Base-by-base conservation (phyloP, 106 monocot species). In the Dendrobium chrysotoxum region DNA sequence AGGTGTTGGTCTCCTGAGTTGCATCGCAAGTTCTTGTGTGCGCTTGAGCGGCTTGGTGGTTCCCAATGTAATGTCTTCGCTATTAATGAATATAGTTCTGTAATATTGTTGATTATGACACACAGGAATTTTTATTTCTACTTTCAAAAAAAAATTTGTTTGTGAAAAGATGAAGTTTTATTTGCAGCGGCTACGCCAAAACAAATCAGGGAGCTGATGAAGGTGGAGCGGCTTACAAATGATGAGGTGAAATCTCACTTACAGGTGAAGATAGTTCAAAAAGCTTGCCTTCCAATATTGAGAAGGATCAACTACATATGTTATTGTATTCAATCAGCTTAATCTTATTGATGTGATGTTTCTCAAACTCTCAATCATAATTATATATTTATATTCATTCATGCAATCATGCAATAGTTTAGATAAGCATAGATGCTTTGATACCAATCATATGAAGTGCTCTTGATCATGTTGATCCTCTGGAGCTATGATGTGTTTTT, bases 241-340 rank as follows among this genome's bases (percentile, higher is more conserved):
- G 96, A 96, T 83, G 96, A 96, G 79, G 96, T 96, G 76, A 96
- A 96, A 85, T 93, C 93, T 86, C 96, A 96, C 82, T 83, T 96
- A 2, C 96, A 96, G 92, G 96, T 96, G 2, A 54, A 20, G 15
- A 35, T 30, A 10, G 26, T 50, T 50, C 25, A 50, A 13, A 50
- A 3, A 3, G 15, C 16, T 50, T 13, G 13, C 16, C 13, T 13
- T 50, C 15, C 50, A 50, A 50, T 13, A 50, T 13, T 3, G 13
- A 50, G 13, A 50, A 50, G 7, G 10, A 26, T 26, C 64, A 65
- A 65, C 25, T 65, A 25, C 21, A 25, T 25, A 2, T 5, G n/a
- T 53, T 17, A n/a, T n/a, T n/a, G n/a, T n/a, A n/a, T 9, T 47
- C 42, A 46, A 46, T 46, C 46, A 46, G 4, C 7, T 46, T 46